phyloP scores from a whole-genome alignment of 441 rosid genomes.

The Raphanus hybrid region DNA sequence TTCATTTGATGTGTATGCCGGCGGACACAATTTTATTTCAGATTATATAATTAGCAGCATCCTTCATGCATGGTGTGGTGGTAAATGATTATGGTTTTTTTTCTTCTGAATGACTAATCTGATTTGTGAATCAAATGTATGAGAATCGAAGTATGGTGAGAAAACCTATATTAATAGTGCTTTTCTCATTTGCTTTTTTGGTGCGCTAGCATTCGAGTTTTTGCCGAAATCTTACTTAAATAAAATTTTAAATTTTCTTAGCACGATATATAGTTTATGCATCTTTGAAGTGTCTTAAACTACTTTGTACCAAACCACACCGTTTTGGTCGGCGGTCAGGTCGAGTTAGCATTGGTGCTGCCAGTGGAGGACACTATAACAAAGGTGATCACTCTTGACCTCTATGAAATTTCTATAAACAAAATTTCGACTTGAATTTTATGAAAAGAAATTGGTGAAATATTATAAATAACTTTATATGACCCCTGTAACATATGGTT shows the following conservation, averaged over 20 bases:
- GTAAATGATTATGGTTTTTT: not conserved
- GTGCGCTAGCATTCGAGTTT: not conserved
- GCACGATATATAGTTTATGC: not conserved
- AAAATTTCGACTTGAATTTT: too few species aligned
- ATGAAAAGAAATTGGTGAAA: too few species aligned
- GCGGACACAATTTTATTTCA: not conserved
- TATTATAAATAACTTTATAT: too few species aligned
- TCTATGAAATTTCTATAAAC: too few species aligned
- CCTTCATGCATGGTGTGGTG: not conserved
- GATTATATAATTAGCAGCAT: not conserved
- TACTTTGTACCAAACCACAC: not conserved
- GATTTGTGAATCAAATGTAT: not conserved
- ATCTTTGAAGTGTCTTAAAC: not conserved
- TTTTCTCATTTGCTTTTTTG: not conserved
- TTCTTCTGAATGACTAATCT: not conserved
- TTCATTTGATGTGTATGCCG: not conserved
- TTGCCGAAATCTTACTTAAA: not conserved
- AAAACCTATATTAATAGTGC: not conserved
- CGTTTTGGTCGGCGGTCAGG: not conserved
- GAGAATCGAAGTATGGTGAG: not conserved
- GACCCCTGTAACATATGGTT: too few species aligned
- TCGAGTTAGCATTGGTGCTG: not conserved
- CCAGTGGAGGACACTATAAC: not conserved
- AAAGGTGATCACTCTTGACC: too few species aligned
- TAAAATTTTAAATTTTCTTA: not conserved